These are phyloP conservation scores for Fusarium begoniae DNA, from an alignment of 2,329 filamentous ascomycete genomes.

Conservation along the genomic window DNA sequence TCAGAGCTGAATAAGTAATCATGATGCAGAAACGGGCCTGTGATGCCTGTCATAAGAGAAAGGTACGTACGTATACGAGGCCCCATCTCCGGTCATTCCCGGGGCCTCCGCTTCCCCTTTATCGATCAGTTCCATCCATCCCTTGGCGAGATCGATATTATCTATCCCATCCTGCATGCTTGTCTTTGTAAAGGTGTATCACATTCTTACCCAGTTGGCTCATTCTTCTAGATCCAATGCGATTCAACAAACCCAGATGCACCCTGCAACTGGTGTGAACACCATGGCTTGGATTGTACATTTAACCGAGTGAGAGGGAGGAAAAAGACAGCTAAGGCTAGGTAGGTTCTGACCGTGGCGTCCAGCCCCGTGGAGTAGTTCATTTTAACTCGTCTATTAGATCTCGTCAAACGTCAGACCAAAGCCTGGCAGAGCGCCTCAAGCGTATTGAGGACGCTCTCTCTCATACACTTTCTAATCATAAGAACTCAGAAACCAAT, in stretches of 20 bases:
- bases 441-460: slow-evolving; percentile 35
- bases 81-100: background rate
- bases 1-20: background rate
- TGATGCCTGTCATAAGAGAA: slow-evolving; percentile 38
- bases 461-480: slow-evolving; percentile 26
- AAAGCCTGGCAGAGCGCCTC: slow-evolving; percentile 33
- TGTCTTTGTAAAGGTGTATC: background rate
- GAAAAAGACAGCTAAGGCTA: slow-evolving; percentile 26
- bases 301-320: slow-evolving; percentile 39
- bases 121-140: background rate
- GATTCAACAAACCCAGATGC: slow-evolving; percentile 9
- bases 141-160: slow-evolving; percentile 1
- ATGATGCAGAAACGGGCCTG: slow-evolving; percentile 35
- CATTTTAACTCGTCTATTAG: background rate
- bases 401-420: slow-evolving; percentile 20
- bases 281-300: slow-evolving; percentile 37
- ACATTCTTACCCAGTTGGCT: background rate
- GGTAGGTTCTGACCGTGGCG: slow-evolving; percentile 7
- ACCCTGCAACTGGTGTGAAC: slow-evolving; percentile 39
- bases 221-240: slow-evolving; percentile 33
- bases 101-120: background rate
- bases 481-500: background rate
- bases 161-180: background rate
- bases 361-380: no score
- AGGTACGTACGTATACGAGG: slow-evolving; percentile 33